Base-by-base conservation (phyloP, 129 eudicot genomes). In the Scalesia atractyloides region DNA sequence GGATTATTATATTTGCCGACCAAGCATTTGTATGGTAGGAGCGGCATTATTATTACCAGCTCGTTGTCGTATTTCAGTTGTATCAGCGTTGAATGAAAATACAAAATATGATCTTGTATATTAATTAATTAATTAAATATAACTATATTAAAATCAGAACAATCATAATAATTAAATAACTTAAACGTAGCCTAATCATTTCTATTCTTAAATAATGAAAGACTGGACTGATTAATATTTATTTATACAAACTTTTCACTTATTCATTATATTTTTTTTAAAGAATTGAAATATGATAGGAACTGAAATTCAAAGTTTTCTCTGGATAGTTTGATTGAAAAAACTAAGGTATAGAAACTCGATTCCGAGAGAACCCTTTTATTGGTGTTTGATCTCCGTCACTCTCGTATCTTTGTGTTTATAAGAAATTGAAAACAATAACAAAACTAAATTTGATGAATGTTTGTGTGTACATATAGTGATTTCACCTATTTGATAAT, bases 1-100 rank as follows among this genome's bases (percentile, higher is more conserved):
- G 48, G 72, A 77, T 50, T 70, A 69, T 77, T 48, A 70, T 19
- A 77, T 51, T 37, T 50, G 82, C 76, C 72, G 82, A 77, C 82
- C 82, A 77, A 70, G 63, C 72, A 70, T 77, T 77, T 70, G 76
- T 61, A 62, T 70, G 59, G 76, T 69, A 50, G 73, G 66, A 56
- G 56, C 59, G 59, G 56, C 79, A 66, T 65, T 54, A 65, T 50
- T 53, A 66, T 18, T 37, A 77, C 70, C 20, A 77, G 30, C 81
- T 33, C 47, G 34, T 75, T 75, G 79, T 75, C 72, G 66, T 58
- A 59, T 72, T 43, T 72, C 64, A 26, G 41, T 53, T 65, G 79
- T 37, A 64, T 52, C 52, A 64, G 63, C 52, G 72, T 64, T 26
- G 64, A 36, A 62, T 34, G 77, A 49, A 33, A 62, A 34, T 52